Conservation (phyloP, 441 rosid genomes). For the Croton laevigatus region DNA sequence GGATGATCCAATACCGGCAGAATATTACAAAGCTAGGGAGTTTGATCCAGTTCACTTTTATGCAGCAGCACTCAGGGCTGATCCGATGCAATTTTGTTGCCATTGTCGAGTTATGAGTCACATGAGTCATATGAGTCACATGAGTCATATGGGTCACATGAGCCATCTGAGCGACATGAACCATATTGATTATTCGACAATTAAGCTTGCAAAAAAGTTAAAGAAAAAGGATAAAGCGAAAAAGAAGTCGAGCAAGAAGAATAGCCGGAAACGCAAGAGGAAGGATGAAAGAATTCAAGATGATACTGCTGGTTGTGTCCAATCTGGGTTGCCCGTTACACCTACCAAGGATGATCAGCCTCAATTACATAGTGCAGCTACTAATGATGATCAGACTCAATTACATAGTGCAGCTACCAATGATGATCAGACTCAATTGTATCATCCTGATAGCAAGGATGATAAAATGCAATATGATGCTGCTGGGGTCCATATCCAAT, state of each 20-base stretch:
- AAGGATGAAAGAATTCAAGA: conserved; percentile 27
- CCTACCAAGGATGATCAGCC: conserved; percentile 15
- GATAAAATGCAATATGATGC: conserved; percentile 22
- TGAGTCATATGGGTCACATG: too few species aligned
- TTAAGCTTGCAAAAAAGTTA: conserved; percentile 29
- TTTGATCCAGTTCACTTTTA: conserved; percentile 24
- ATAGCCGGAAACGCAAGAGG: conserved; percentile 20
- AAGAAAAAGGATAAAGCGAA: conserved; percentile 30
- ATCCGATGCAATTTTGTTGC: conserved; percentile 26
- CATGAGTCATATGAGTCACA: too few species aligned
- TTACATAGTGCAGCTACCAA: conserved; percentile 16
- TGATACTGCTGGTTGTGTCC: conserved; percentile 19
- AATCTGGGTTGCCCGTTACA: conserved; percentile 15
- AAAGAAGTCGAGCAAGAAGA: conserved; percentile 29
- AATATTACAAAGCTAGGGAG: conserved; percentile 19
- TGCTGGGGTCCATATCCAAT: conserved; percentile 15
- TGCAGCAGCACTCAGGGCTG: conserved; percentile 29
- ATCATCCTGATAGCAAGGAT: conserved; percentile 17
- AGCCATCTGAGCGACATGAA: neutral
- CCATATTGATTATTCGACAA: conserved; percentile 19
- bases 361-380: conserved; percentile 15
- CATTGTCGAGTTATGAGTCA: conserved; percentile 22
- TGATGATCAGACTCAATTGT: conserved; percentile 8
- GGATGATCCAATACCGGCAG: conserved; percentile 25
- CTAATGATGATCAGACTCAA: conserved; percentile 12